These are phyloP conservation scores for Mucor circinelloides DNA, from an alignment of 371 early-diverging fungal species.

Conservation along the genomic window DNA sequence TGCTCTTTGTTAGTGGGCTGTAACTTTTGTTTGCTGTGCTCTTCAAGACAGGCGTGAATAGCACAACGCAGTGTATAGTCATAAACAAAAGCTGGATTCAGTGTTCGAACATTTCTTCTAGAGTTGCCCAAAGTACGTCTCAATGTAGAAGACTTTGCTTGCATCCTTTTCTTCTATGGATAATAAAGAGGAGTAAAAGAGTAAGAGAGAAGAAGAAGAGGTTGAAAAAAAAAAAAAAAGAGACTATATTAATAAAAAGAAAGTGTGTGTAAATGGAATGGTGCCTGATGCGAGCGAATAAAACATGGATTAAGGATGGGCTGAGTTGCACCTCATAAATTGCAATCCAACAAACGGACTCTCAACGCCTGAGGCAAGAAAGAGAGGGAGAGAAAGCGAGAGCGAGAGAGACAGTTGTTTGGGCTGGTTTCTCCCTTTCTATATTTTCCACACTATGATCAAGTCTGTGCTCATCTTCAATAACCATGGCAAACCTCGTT, in stretches of 20 bases:
- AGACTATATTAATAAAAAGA: background rate
- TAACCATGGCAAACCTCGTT: slow-evolving; percentile 93
- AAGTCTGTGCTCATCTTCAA: slow-evolving; percentile 95
- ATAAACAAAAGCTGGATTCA: slow-evolving; percentile 37
- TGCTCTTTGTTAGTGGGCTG: slow-evolving; percentile 17
- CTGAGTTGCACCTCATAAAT: background rate
- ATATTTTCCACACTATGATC: slow-evolving; percentile 61
- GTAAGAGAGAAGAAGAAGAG: background rate
- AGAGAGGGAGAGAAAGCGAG: too few species aligned
- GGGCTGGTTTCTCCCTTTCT: background rate
- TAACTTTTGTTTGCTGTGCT: slow-evolving; percentile 21
- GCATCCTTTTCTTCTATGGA: slow-evolving; percentile 5
- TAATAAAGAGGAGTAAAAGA: background rate
- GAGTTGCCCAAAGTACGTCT: slow-evolving; percentile 32
- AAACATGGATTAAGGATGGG: background rate
- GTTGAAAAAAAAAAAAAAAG: background rate
- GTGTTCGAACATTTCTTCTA: slow-evolving; percentile 25
- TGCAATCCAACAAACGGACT: background rate
- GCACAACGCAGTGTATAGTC: slow-evolving; percentile 46
- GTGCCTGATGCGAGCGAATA: background rate
- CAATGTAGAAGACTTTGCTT: slow-evolving; percentile 24
- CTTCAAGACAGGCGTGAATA: slow-evolving; percentile 39
- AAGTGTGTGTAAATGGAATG: background rate
- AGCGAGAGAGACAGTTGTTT: background rate
- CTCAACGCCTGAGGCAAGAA: background rate